phyloP scores from a whole-genome alignment of 441 rosid species.

The Lepidium campestre region DNA sequence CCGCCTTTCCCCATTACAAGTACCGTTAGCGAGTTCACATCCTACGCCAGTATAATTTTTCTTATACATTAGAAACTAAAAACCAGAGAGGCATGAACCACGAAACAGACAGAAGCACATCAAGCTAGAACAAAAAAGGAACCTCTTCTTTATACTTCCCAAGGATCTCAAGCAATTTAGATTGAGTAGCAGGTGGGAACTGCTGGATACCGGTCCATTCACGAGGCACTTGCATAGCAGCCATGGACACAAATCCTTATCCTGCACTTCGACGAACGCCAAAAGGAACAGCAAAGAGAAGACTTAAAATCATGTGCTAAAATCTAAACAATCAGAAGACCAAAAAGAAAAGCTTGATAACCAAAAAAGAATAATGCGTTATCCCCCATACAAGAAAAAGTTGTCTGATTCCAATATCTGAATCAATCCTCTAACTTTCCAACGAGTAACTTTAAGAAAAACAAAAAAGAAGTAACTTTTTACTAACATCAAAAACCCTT shows the following conservation, averaged over 20 bases:
- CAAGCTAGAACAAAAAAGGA: slow-evolving; percentile 2
- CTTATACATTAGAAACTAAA: slow-evolving; percentile 5
- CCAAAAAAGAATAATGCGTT: neutral
- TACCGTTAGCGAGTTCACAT: slow-evolving; percentile 41
- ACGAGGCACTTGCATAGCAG: slow-evolving; percentile 38
- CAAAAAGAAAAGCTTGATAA: neutral
- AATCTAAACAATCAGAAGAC: neutral
- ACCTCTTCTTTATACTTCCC: slow-evolving; percentile 51
- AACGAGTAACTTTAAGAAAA: neutral
- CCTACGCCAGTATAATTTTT: slow-evolving; percentile 20
- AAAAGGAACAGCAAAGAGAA: neutral
- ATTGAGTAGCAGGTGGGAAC: slow-evolving; percentile 51
- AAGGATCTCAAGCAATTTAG: slow-evolving; percentile 45
- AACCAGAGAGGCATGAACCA: neutral
- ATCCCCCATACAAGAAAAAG: neutral
- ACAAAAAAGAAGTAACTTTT: neutral
- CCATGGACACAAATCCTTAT: slow-evolving; percentile 17
- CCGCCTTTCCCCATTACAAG: slow-evolving; percentile 60
- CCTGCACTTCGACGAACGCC: neutral
- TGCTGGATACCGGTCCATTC: slow-evolving; percentile 53
- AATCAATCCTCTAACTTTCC: neutral
- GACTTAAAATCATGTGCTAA: neutral
- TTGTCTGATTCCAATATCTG: neutral
- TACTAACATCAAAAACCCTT: neutral
- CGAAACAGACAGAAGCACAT: neutral